Percentiles rank a stretch among this genome's conserved stretches.
These are phyloP conservation scores for Calonectria multiphialidica DNA, from an alignment of 2,329 filamentous ascomycete genomes.

Conservation along the genomic window DNA sequence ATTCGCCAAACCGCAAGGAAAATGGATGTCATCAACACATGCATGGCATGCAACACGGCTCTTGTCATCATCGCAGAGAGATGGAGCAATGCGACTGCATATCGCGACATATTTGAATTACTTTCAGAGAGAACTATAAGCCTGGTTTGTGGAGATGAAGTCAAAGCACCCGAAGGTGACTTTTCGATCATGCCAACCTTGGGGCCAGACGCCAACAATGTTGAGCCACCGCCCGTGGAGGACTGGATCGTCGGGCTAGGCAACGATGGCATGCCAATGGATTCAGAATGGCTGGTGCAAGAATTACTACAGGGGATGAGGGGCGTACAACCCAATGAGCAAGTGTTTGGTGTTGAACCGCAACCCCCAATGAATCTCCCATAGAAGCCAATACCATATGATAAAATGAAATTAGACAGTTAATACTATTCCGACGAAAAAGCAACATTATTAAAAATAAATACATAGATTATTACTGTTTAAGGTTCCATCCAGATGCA, in stretches of 20 bases:
- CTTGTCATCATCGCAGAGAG: constrained; percentile 51
- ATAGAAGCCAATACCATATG: background rate
- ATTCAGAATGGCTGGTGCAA: constrained; percentile 33
- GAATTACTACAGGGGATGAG: constrained; percentile 32
- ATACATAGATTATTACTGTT: background rate
- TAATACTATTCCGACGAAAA: no score
- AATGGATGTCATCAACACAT: constrained; percentile 47
- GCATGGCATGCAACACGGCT: constrained; percentile 50
- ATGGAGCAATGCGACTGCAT: constrained; percentile 47
- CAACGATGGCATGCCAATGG: constrained; percentile 12
- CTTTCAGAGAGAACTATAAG: constrained; percentile 44
- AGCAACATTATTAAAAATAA: background rate
- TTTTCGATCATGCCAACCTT: background rate
- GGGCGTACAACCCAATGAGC: constrained; percentile 10
- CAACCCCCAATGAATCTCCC: background rate
- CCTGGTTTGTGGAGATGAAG: constrained; percentile 38
- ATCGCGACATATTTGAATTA: constrained; percentile 49
- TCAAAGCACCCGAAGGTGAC: background rate
- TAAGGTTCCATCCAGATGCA: background rate
- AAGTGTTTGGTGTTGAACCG: background rate
- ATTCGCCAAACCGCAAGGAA: constrained; percentile 23
- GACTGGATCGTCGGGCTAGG: constrained; percentile 31
- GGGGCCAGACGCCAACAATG: background rate
- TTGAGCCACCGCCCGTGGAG: constrained; percentile 24
- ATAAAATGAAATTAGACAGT: background rate